Conservation (phyloP, 1,139 yeast species). For the Yamadazyma spencermartinsiae region DNA sequence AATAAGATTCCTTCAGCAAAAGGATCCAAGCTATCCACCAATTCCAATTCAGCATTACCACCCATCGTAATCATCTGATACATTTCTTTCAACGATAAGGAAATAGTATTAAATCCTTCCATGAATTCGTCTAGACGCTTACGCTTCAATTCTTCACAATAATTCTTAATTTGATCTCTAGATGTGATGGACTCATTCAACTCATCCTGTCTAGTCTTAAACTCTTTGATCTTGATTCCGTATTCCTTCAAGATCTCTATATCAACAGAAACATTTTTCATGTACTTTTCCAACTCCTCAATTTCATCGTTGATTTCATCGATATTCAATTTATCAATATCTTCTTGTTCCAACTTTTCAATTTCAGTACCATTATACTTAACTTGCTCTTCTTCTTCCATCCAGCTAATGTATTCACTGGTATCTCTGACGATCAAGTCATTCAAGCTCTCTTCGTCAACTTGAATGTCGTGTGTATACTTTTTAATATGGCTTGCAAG, state of each 20-base stretch:
- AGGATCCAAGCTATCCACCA: constrained; percentile 96
- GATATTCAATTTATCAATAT: constrained; percentile 51
- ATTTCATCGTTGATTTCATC: constrained; percentile 54
- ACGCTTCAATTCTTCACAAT: constrained; percentile 70
- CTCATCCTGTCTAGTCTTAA: constrained; percentile 58
- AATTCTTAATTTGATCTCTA: constrained; percentile 65
- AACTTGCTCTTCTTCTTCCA: constrained; percentile 37
- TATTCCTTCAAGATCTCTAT: constrained; percentile 78
- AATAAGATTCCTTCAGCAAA: constrained; percentile 95
- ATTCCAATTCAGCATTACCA: constrained; percentile 95
- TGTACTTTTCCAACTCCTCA: constrained; percentile 53
- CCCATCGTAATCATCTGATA: constrained; percentile 99
- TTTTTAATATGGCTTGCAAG: constrained; percentile 44
- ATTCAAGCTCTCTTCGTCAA: constrained; percentile 38
- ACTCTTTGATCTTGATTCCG: constrained; percentile 66
- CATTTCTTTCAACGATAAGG: constrained; percentile 91
- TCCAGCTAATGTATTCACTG: constrained; percentile 50
- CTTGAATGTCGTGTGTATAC: constrained; percentile 37
- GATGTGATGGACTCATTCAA: constrained; percentile 65
- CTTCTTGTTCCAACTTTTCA: constrained; percentile 50
- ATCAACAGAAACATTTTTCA: constrained; percentile 65
- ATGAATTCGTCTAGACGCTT: constrained; percentile 85
- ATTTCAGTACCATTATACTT: constrained; percentile 38
- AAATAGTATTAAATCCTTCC: constrained; percentile 87
- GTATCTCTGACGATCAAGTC: constrained; percentile 54